Evolutionary conservation across 1,139 yeast species (phyloP).

Genomic region (Yamadazyma friedrichii): DNA sequence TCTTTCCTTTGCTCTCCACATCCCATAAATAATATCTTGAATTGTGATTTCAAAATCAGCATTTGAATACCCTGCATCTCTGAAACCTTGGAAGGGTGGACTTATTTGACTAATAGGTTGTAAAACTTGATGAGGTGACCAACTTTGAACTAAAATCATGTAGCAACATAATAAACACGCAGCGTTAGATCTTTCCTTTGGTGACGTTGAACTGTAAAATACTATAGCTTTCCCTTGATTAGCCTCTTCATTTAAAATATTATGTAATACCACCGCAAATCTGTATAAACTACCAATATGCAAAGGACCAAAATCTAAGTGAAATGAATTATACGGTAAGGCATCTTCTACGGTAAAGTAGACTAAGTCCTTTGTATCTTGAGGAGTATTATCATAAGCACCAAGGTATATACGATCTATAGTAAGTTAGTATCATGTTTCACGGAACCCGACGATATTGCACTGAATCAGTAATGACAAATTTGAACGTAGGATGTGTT

Average conservation of each 20-base stretch:
- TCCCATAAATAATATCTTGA: conserved; percentile 92
- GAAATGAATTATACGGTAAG: conserved; percentile 88
- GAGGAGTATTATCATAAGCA: conserved; percentile 79
- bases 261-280: conserved; percentile 92
- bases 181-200: conserved; percentile 86
- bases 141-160: conserved; percentile 90
- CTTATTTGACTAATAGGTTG: conserved; percentile 92
- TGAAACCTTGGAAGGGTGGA: conserved; percentile 90
- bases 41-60: conserved; percentile 93
- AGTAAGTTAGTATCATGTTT: conserved; percentile 20
- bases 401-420: conserved; percentile 85
- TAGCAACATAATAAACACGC: conserved; percentile 93
- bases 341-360: conserved; percentile 92
- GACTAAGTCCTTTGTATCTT: conserved; percentile 71
- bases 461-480: too few relatives aligned
- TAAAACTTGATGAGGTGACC: conserved; percentile 97
- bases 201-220: conserved; percentile 77
- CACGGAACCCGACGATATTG: neutral
- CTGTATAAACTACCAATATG: conserved; percentile 91
- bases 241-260: conserved; percentile 78
- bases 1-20: conserved; percentile 98
- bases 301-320: conserved; percentile 93
- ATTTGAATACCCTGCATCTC: conserved; percentile 96
- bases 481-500: too few relatives aligned
- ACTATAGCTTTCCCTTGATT: conserved; percentile 90